Percentiles rank a stretch among this genome's conserved stretches.
These are phyloP conservation scores for Paecilomyces sp. DNA, from an alignment of 2,329 filamentous ascomycete species.

Conservation along the genomic window DNA sequence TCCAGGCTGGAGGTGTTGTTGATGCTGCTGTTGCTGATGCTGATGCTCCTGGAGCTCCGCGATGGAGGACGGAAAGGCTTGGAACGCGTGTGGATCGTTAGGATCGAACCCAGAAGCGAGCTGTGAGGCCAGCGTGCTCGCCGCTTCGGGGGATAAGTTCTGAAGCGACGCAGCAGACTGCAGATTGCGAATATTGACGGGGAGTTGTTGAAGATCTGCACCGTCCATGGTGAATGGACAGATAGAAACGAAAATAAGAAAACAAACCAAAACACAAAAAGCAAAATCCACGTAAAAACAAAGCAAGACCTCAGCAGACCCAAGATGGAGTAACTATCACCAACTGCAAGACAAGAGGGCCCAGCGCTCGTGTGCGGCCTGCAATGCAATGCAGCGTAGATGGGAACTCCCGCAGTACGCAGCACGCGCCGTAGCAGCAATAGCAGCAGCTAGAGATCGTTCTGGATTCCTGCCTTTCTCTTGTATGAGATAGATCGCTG, in stretches of 20 bases:
- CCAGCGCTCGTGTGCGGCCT: background rate
- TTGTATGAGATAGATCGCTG: constrained; percentile 14
- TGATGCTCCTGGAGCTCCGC: constrained; percentile 12
- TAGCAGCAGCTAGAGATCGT: background rate
- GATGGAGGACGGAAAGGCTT: constrained; percentile 16
- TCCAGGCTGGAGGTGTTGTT: constrained; percentile 7
- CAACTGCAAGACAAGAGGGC: too few relatives aligned
- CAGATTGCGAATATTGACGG: constrained; percentile 9
- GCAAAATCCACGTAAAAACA: too few relatives aligned
- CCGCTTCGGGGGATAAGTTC: constrained; percentile 15
- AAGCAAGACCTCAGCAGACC: too few relatives aligned
- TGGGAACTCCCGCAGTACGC: too few relatives aligned
- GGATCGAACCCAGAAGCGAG: constrained; percentile 14
- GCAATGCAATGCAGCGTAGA: background rate
- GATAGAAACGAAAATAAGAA: background rate
- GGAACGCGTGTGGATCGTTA: constrained; percentile 19
- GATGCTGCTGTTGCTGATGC: constrained; percentile 10
- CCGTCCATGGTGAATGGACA: constrained; percentile 18
- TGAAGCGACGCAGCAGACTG: constrained; percentile 13
- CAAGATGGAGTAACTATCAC: too few relatives aligned
- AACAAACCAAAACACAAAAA: background rate
- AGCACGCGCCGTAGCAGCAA: too few relatives aligned
- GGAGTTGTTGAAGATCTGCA: constrained; percentile 12
- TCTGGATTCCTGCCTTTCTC: background rate
- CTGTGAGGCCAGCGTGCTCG: constrained; percentile 11